Base-by-base conservation (phyloP, 257 asterid species). In the Solanum chiquidenum region DNA sequence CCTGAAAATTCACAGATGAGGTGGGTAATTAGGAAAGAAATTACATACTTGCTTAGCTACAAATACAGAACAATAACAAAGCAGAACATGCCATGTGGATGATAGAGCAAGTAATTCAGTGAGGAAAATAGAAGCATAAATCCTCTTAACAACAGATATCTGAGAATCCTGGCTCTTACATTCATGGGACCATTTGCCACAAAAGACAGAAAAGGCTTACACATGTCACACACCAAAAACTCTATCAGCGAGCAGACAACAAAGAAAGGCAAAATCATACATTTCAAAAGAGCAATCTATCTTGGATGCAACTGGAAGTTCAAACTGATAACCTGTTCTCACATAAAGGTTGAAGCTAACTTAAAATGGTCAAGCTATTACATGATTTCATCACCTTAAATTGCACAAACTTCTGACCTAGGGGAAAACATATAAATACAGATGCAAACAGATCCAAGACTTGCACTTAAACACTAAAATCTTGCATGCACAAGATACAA, bases 1-100 rank as follows among this genome's bases (percentile, higher is more conserved):
- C 89, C 98, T 95, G 95, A 84, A 90, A 90, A 88, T 35, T 71
- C 49, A 76, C 38, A 87, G 72, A 73, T 23, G 80, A 90, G 31
- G 46, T 84, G 16, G 80, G 55, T n/a, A 27, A 49, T 31, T 71
- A n/a, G 14, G 16, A 52, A 86, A 73, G 35, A 42, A 35, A 86
- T 73, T 25, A 46, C 40, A n/a, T 62, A 23, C 7, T 80, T 29
- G 44, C 69, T 16, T 29, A 49, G 86, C 86, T 29, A 49, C 31
- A 82, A 49, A 49, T 49, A 40, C 84, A 73, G 18, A 77, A 72
- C 31, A 86, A 71, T 6, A 68, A 9, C 12, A 38, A 86, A 46
- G n/a, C 33, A 86, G 69, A 58, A 46, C 33, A 77, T 37, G 74
- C 74, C 58, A 14, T 31, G 72, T 69, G 64, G 25, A 35, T 14